phyloP scores from a whole-genome alignment of 169 alveolate genomes.

The Amoebophrya sp. region DNA sequence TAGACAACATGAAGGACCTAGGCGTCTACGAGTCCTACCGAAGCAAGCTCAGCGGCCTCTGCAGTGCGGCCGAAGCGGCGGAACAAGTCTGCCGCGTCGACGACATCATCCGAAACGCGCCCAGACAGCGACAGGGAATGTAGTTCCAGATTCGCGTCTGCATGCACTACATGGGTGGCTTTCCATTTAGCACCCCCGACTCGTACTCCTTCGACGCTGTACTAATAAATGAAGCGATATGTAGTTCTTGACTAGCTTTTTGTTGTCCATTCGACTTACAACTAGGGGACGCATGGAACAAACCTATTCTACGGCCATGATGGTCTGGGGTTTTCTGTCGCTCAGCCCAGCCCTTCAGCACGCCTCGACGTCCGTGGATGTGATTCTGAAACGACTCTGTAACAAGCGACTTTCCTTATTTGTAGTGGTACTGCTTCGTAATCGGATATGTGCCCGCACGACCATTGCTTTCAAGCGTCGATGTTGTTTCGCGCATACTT shows the following conservation, averaged over 20 bases:
- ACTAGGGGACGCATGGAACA: not conserved
- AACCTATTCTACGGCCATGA: too few relatives aligned
- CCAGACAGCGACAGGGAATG: slow-evolving; percentile 73
- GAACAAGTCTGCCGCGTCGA: slow-evolving; percentile 95
- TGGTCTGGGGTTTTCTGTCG: too few relatives aligned
- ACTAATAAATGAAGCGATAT: not conserved
- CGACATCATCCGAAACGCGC: slow-evolving; percentile 94
- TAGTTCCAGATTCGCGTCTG: not conserved
- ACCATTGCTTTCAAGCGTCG: too few relatives aligned
- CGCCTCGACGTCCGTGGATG: too few relatives aligned
- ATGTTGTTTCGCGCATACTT: too few relatives aligned
- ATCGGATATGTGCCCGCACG: too few relatives aligned
- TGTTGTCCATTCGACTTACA: not conserved
- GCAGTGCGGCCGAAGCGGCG: slow-evolving; percentile 98
- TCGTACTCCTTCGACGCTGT: not conserved
- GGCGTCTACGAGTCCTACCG: slow-evolving; percentile 92
- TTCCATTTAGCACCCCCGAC: not conserved
- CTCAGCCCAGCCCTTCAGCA: too few relatives aligned
- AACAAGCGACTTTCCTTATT: too few relatives aligned
- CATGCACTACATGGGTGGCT: not conserved
- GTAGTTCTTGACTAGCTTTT: not conserved
- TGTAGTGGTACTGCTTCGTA: too few relatives aligned
- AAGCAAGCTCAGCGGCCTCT: slow-evolving; percentile 87
- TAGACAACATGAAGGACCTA: slow-evolving; percentile 82
- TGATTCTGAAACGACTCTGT: too few relatives aligned